Conservation (phyloP, 2,329 filamentous ascomycete species). For the Fusarium pseudonygamai region DNA sequence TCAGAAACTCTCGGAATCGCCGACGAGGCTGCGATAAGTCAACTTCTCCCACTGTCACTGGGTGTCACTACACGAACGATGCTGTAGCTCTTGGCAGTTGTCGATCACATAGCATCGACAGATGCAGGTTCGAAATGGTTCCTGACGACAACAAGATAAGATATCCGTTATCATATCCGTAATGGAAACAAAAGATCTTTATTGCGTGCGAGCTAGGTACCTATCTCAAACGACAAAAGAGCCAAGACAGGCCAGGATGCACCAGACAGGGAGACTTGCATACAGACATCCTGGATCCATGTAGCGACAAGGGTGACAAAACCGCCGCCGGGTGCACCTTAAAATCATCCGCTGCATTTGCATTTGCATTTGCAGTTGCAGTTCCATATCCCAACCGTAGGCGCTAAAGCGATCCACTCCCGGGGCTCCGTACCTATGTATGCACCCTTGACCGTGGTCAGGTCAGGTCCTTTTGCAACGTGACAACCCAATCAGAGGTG, state of each 20-base stretch:
- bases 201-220: constrained; percentile 27
- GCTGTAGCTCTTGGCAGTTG: constrained; percentile 3
- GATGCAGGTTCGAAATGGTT: constrained; percentile 27
- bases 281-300: constrained; percentile 3
- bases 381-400: constrained; percentile 8
- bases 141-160: constrained; percentile 37
- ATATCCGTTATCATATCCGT: constrained; percentile 37
- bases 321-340: constrained; percentile 44
- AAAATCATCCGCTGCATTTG: constrained; percentile 43
- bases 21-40: constrained; percentile 32
- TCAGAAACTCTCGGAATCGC: constrained; percentile 30
- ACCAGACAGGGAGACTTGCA: constrained; percentile 24
- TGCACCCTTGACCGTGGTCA: constrained; percentile 20
- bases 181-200: constrained; percentile 40
- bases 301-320: constrained; percentile 27
- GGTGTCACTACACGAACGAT: neutral
- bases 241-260: constrained; percentile 19
- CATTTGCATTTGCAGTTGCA: constrained; percentile 16
- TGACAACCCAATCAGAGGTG: constrained; percentile 13
- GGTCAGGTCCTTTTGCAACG: constrained; percentile 40
- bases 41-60: neutral
- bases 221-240: constrained; percentile 34
- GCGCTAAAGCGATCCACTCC: constrained; percentile 44
- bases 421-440: constrained; percentile 35
- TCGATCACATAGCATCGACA: constrained; percentile 23